Conservation (phyloP, 2,329 filamentous ascomycete species). For the Botrytis fragariae region DNA sequence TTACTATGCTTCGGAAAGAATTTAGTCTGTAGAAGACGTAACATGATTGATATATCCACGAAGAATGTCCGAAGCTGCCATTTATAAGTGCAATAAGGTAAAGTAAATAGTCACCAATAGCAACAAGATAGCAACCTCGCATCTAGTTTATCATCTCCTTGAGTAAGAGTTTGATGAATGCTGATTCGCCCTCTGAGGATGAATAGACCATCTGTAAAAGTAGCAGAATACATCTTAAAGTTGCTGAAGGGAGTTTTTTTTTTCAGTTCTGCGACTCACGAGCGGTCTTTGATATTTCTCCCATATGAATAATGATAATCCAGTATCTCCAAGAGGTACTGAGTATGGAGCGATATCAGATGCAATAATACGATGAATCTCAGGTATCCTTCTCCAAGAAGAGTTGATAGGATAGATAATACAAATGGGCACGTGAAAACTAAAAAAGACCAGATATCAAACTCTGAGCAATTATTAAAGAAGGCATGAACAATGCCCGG, state of each 20-base stretch:
- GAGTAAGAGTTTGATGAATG: background rate
- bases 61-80: accelerated
- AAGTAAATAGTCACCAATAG: background rate
- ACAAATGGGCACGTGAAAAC: background rate
- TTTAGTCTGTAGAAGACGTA: accelerated
- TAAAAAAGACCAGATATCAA: background rate
- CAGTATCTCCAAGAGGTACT: too few species aligned
- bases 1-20: background rate
- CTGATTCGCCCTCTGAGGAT: background rate
- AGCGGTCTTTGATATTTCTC: too few species aligned
- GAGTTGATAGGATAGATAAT: too few species aligned
- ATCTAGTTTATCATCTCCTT: too few species aligned
- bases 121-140: too few species aligned
- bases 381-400: too few species aligned
- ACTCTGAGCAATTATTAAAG: background rate
- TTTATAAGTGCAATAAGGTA: background rate
- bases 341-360: too few species aligned
- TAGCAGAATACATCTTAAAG: accelerated
- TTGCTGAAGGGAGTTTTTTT: too few species aligned
- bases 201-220: accelerated
- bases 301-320: too few species aligned
- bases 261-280: too few species aligned
- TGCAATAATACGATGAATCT: too few species aligned
- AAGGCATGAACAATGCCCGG: background rate
- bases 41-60: background rate